phyloP scores from a whole-genome alignment of 306 rosid genomes.

The Cicer yamashitae region DNA sequence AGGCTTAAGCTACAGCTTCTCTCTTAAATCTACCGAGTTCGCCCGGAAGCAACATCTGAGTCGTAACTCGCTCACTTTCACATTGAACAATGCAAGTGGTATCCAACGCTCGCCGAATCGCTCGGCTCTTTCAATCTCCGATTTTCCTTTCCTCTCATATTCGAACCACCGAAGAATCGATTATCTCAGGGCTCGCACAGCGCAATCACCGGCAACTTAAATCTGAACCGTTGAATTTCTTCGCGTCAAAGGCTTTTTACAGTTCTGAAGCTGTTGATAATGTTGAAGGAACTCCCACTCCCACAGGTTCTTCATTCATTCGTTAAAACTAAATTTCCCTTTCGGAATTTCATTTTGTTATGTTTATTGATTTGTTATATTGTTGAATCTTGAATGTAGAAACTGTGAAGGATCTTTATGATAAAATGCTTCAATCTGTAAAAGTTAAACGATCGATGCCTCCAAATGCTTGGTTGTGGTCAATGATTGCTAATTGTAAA shows the following conservation, averaged over 20 bases:
- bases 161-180: conserved; percentile 42
- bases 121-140: conserved; percentile 58
- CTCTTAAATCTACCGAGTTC: conserved; percentile 53
- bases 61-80: conserved; percentile 37
- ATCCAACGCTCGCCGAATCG: conserved; percentile 64
- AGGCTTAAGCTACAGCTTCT: background rate
- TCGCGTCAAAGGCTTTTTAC: conserved; percentile 55
- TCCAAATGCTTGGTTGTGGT: conserved; percentile 96
- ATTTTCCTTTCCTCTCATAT: conserved; percentile 50
- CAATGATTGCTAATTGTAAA: conserved; percentile 76
- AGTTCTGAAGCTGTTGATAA: conserved; percentile 52
- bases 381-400: conserved; percentile 58
- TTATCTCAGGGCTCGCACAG: conserved; percentile 50
- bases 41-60: conserved; percentile 40
- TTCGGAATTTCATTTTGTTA: conserved; percentile 31
- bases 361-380: conserved; percentile 1
- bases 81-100: conserved; percentile 62
- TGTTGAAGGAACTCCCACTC: conserved; percentile 45
- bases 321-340: conserved; percentile 1
- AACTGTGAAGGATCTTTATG: conserved; percentile 77
- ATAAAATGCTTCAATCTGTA: conserved; percentile 76
- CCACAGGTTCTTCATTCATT: conserved; percentile 62
- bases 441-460: conserved; percentile 74
- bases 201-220: conserved; percentile 17
- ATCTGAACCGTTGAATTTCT: conserved; percentile 43